Conservation (phyloP, 257 asterid species). For the Solanum sparsipilum region DNA sequence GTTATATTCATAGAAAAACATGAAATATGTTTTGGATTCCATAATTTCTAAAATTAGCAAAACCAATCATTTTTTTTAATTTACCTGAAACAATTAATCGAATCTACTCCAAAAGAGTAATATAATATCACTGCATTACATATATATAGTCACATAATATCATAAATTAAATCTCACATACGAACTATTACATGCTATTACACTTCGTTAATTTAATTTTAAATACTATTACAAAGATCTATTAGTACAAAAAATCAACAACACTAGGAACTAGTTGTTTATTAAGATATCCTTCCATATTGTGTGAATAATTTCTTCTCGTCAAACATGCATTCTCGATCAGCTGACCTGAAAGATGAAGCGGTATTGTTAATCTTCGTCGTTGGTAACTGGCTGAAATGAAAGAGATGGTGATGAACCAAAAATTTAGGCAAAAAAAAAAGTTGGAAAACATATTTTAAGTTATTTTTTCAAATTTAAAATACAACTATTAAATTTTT, state of each 20-base stretch:
- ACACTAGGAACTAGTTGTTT: not conserved
- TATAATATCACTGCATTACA: not conserved
- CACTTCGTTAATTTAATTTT: no score
- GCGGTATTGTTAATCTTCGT: not conserved
- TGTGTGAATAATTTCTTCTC: no score
- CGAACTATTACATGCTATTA: not conserved
- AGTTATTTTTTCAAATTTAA: not conserved
- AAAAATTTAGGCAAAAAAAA: no score
- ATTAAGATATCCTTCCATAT: not conserved
- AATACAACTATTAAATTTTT: not conserved
- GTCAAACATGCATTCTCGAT: no score
- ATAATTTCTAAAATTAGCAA: not conserved
- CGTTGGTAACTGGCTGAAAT: not conserved
- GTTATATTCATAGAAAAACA: not conserved
- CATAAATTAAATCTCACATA: not conserved
- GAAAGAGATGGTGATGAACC: no score
- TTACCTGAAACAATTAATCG: not conserved
- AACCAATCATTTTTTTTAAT: not conserved
- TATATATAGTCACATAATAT: not conserved
- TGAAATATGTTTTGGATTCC: not conserved
- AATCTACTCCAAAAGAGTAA: not conserved
- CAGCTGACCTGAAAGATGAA: no score
- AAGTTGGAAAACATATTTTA: no score
- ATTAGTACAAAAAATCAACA: not conserved
- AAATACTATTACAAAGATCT: no score